A percentile compares a stretch with the other conserved stretches of the same genome.
Evolutionary conservation across 257 asterid species (phyloP).

Genomic region (Nyctanthes arbortristis): DNA sequence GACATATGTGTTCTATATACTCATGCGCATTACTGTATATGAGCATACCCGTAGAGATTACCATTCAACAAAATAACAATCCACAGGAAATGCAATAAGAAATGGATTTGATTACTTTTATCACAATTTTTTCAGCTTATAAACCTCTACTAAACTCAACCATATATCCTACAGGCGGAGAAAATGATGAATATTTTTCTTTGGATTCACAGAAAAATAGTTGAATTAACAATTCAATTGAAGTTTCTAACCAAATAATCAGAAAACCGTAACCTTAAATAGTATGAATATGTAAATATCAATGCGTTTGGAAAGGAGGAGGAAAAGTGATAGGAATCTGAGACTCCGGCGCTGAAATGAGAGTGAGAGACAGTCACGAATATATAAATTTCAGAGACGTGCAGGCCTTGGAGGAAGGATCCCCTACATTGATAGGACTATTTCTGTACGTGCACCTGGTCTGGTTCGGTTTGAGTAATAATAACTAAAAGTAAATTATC

Average conservation of each 20-base stretch:
- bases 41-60: too few relatives aligned
- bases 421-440: neutral
- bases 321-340: neutral
- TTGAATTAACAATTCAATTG: neutral
- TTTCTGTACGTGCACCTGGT: too few relatives aligned
- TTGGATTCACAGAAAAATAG: neutral
- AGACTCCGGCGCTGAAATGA: neutral
- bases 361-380: neutral
- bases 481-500: too few relatives aligned
- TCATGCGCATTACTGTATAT: neutral
- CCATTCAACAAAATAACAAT: conserved; percentile 22
- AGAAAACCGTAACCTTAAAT: neutral
- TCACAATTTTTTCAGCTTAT: neutral
- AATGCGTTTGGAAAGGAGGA: neutral
- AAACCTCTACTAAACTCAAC: conserved; percentile 14
- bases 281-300: neutral
- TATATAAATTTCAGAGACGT: neutral
- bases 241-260: neutral
- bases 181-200: neutral
- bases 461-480: too few relatives aligned
- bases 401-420: neutral
- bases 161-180: neutral
- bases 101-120: neutral
- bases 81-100: neutral
- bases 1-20: conserved; percentile 12